phyloP scores from a whole-genome alignment of 1,139 yeast genomes.

The Williopsis jadinii region DNA sequence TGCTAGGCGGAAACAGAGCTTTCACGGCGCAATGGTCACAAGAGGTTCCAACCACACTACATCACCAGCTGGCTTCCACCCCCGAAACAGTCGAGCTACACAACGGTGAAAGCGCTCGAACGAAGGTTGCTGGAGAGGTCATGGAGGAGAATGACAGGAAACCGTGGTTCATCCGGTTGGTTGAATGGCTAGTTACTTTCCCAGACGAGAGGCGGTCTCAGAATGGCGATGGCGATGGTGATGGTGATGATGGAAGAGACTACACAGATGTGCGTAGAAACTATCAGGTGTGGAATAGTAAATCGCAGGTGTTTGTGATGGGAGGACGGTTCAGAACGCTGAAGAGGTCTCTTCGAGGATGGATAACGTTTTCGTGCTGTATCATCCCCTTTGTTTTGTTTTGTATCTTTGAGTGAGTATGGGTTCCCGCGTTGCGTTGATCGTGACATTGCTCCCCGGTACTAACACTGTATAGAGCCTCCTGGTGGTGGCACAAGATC shows the following conservation, averaged over 20 bases:
- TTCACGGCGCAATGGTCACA: no score
- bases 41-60: no score
- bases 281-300: slow-evolving; percentile 36
- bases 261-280: slow-evolving; percentile 8
- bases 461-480: slow-evolving; percentile 24
- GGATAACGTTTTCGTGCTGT: slow-evolving; percentile 31
- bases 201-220: slow-evolving; percentile 1
- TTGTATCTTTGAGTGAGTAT: slow-evolving; percentile 32
- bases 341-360: slow-evolving; percentile 31
- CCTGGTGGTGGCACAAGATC: slow-evolving; percentile 51
- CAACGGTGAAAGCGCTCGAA: no score
- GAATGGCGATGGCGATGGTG: background rate
- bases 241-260: background rate
- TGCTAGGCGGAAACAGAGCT: no score
- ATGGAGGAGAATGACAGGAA: no score
- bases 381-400: slow-evolving; percentile 46
- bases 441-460: slow-evolving; percentile 5
- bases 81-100: no score
- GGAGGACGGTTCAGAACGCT: slow-evolving; percentile 57
- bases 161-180: slow-evolving; percentile 4
- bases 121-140: no score
- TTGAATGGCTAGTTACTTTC: slow-evolving; percentile 9
- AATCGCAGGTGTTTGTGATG: slow-evolving; percentile 39
- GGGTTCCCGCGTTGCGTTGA: slow-evolving; percentile 2
- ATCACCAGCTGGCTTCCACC: no score